Base-by-base conservation (phyloP, 345 rosid genomes). In the Toxicodendron radicans region DNA sequence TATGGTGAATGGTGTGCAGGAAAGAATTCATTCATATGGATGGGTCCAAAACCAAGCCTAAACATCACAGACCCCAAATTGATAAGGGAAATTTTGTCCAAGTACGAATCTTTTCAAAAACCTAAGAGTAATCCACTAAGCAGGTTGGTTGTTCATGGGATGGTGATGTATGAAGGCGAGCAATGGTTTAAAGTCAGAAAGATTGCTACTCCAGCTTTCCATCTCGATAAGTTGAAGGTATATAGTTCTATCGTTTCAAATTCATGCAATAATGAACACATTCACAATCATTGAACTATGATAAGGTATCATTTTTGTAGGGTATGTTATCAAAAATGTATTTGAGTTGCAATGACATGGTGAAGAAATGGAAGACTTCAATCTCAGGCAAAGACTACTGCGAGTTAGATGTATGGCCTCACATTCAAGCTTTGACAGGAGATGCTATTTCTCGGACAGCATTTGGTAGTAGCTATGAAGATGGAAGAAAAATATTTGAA, bases 401-500 rank as follows among this genome's bases (percentile, higher is more conserved):
- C 6, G 78, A 80, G 53, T 49, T 77, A 4, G 75, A 81, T n/a
- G 76, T 67, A 5, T 81, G 80, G 73, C 68, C 66, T 14, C 32
- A 56, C 61, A 48, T 80, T 67, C 81, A 49, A 45, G 57, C n/a
- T 67, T 78, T 53, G 66, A 81, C 84, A 32, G 77, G 74, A 13
- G 90, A 87, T 11, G 79, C 78, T n/a, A 81, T 87, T 74, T 77
- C 86, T 20, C 51, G 79, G 69, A 80, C 91, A 6, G 87, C 87
- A 10, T 90, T 92, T 72, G 93, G 93, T 1, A 88, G 89, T 64
- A 92, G 87, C 84, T 87, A 85, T 41, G 87, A 88, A 71, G 97
- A 88, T 74, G 95, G 95, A 27, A 88, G 79, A 57, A 83, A 80
- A 66, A 87, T 88, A 72, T 92, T 92, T 64, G 73, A 81, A 66